These are phyloP conservation scores for Thozetella sp. DNA, from an alignment of 495 filamentous ascomycete species.

Conservation along the genomic window DNA sequence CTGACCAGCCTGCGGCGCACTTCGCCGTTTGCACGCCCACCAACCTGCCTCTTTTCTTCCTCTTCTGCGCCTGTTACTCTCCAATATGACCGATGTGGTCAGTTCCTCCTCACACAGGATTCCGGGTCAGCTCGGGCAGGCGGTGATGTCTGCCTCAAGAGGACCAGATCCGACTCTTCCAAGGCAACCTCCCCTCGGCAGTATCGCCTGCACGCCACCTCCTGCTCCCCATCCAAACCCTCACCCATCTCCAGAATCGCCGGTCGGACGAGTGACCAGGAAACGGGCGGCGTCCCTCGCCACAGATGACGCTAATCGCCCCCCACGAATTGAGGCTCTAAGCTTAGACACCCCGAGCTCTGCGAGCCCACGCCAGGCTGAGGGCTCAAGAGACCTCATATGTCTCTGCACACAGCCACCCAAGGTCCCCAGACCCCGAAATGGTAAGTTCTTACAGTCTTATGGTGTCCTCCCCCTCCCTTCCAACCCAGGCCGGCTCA, in stretches of 20 bases:
- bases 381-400: slow-evolving; percentile 48
- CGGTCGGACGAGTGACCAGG: slow-evolving; percentile 26
- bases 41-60: background rate
- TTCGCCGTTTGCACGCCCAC: background rate
- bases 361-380: slow-evolving; percentile 22
- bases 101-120: slow-evolving; percentile 11
- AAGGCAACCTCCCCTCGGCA: slow-evolving; percentile 1
- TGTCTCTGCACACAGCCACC: slow-evolving; percentile 94
- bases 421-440: slow-evolving; percentile 91
- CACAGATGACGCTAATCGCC: slow-evolving; percentile 43
- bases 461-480: slow-evolving; percentile 21
- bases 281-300: slow-evolving; percentile 52
- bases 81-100: slow-evolving; percentile 28
- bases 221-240: background rate
- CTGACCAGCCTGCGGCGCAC: background rate
- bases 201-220: background rate
- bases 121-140: slow-evolving; percentile 17
- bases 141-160: slow-evolving; percentile 23
- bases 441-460: slow-evolving; percentile 66
- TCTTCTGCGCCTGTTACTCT: slow-evolving; percentile 4
- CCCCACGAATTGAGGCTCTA: slow-evolving; percentile 36
- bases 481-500: slow-evolving; percentile 9
- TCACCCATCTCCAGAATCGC: background rate
- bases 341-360: slow-evolving; percentile 34
- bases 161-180: slow-evolving; percentile 4